Conservation (phyloP, 331 rosid species). For the Phaseolus coccineus region DNA sequence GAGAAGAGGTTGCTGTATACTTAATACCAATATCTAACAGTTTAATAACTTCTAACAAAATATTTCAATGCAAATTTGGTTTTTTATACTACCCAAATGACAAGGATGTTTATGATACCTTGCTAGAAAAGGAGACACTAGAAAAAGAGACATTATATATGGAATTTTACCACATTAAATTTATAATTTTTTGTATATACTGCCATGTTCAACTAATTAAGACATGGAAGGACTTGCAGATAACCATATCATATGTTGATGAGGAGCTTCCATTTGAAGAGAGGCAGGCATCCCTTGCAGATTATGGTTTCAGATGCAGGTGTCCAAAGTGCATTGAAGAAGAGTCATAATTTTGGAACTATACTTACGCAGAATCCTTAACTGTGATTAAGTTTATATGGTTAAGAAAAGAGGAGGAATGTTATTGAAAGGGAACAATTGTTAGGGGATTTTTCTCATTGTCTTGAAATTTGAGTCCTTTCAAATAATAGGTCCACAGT, state of each 20-base stretch:
- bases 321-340: slow-evolving; percentile 74
- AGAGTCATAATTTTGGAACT: slow-evolving; percentile 46
- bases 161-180: slow-evolving; percentile 11
- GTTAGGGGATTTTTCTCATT: neutral
- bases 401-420: slow-evolving; percentile 24
- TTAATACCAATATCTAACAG: slow-evolving; percentile 1
- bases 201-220: slow-evolving; percentile 37
- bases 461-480: slow-evolving; percentile 3
- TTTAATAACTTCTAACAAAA: neutral
- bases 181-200: slow-evolving; percentile 10
- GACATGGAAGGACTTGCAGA: slow-evolving; percentile 59
- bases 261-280: slow-evolving; percentile 81
- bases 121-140: slow-evolving; percentile 3
- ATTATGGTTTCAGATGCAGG: slow-evolving; percentile 79
- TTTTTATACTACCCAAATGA: slow-evolving; percentile 1
- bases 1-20: slow-evolving; percentile 73
- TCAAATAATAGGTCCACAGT: slow-evolving; percentile 1
- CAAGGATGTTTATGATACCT: slow-evolving; percentile 24
- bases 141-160: slow-evolving; percentile 6
- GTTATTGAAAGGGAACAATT: slow-evolving; percentile 6
- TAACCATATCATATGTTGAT: slow-evolving; percentile 89
- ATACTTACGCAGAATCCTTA: slow-evolving; percentile 2
- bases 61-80: neutral
- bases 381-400: slow-evolving; percentile 15
- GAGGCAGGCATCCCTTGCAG: slow-evolving; percentile 87